phyloP scores from a whole-genome alignment of 2,329 filamentous ascomycete genomes.

The Ascochyta rabiei region DNA sequence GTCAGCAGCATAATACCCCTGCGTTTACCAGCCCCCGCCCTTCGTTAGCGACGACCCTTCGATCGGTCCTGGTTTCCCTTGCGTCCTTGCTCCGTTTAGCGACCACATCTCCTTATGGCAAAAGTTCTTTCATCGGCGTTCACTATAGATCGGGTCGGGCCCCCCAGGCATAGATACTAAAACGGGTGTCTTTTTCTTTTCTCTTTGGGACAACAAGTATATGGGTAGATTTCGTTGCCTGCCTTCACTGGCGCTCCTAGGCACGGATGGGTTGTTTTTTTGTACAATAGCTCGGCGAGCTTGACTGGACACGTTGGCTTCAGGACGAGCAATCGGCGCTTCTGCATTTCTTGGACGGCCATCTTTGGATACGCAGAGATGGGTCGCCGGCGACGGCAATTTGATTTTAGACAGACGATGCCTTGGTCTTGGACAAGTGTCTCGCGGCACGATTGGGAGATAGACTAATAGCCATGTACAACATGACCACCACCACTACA shows the following conservation, averaged over 20 bases:
- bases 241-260: slow-evolving; percentile 41
- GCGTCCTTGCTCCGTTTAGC: slow-evolving; percentile 38
- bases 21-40: slow-evolving; percentile 29
- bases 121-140: slow-evolving; percentile 47
- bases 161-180: slow-evolving; percentile 50
- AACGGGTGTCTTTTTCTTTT: slow-evolving; percentile 39
- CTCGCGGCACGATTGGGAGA: slow-evolving; percentile 41
- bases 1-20: slow-evolving; percentile 49
- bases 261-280: slow-evolving; percentile 40
- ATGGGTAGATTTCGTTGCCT: slow-evolving; percentile 42
- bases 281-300: slow-evolving; percentile 44
- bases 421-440: slow-evolving; percentile 43
- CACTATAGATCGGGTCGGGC: slow-evolving; percentile 47
- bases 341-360: slow-evolving; percentile 43
- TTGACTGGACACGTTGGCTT: slow-evolving; percentile 33
- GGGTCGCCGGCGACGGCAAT: slow-evolving; percentile 29
- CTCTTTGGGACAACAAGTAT: slow-evolving; percentile 36
- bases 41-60: slow-evolving; percentile 26
- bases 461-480: slow-evolving; percentile 48
- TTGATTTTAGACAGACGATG: slow-evolving; percentile 35
- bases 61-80: slow-evolving; percentile 21
- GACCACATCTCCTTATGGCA: slow-evolving; percentile 44
- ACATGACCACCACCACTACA: slow-evolving; percentile 19
- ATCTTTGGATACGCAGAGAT: slow-evolving; percentile 23
- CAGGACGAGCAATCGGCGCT: slow-evolving; percentile 39